Evolutionary conservation across 2,329 filamentous ascomycete genomes (phyloP), one percentile per base, ranked within the genome.

Genomic region (Leptodontidium sp.): DNA sequence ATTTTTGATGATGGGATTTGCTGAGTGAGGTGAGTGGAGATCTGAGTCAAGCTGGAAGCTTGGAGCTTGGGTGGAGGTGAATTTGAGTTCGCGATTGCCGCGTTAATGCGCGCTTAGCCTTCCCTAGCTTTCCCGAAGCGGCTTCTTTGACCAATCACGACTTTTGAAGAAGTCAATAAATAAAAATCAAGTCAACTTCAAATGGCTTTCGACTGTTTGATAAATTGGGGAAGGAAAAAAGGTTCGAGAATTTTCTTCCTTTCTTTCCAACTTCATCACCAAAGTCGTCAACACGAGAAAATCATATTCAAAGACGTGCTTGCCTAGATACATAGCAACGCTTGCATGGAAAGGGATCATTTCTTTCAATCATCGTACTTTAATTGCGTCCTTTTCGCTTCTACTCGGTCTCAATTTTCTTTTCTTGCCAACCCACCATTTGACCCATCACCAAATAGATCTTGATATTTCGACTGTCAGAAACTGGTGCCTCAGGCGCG

Each of bases 1-100:
- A 78, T 78, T 52, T 49, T 77, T 68, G n/a, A 55, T 58, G 58
- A 29, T 55, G 15, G 21, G 55, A 61, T 57, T 50, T 55, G 57
- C 26, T 64, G 68, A 24, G 62, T 58, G 59, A 57, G 17, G 59
- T 58, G 53, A 58, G 65, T 61, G 52, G 55, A 59, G 61, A 57
- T 69, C 47, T 55, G 52, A 45, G 29, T 52, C 24, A 50, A 52
- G 43, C 55, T 49, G 59, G 61, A 50, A 52, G 43, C 55, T 49
- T 63, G 61, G 40, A 40, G 35, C 52, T 66, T 40, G 26, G 24
- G 58, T 63, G 68, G 61, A 61, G 43, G 26, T 50, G 21, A 53
- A 26, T 57, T 65, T 45, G 29, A 55, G 29, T 38, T 59, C 2
- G 26, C 26, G 63, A 65, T 52, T 52, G 58, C 40, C 47, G 32